These are phyloP conservation scores for Paxillus ammoniavirescens DNA, from an alignment of 768 basidiomycete genomes.

Conservation along the genomic window DNA sequence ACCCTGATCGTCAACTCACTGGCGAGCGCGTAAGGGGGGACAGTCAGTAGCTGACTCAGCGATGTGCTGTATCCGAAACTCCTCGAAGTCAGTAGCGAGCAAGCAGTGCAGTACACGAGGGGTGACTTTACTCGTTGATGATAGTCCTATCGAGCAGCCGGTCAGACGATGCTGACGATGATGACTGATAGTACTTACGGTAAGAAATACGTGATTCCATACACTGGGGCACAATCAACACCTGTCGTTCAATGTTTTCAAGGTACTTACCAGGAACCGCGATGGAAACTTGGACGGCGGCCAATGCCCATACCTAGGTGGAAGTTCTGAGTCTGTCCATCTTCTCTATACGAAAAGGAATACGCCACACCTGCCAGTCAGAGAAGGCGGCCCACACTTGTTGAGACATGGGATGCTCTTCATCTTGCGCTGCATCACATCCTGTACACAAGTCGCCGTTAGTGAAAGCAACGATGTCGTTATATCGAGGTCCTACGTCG, in stretches of 20 bases:
- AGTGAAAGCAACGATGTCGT: neutral
- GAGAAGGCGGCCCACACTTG: slow-evolving; percentile 50
- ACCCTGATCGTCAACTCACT: no score
- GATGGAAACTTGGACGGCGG: slow-evolving; percentile 54
- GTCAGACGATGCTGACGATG: no score
- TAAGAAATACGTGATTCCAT: slow-evolving; percentile 50
- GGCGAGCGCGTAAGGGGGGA: no score
- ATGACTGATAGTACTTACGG: no score
- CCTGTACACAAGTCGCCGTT: slow-evolving; percentile 45
- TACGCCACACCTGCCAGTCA: slow-evolving; percentile 57
- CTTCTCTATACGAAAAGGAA: no score
- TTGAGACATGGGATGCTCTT: slow-evolving; percentile 52
- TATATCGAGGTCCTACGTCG: slow-evolving; percentile 41
- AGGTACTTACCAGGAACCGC: slow-evolving; percentile 50
- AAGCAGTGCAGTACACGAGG: no score
- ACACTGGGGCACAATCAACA: slow-evolving; percentile 37
- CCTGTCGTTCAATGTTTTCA: neutral
- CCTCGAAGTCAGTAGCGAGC: no score
- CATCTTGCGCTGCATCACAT: slow-evolving; percentile 55
- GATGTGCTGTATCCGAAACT: no score
- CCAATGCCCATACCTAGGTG: slow-evolving; percentile 1
- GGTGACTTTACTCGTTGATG: no score
- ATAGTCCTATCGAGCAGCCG: no score
- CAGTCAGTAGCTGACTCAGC: no score
- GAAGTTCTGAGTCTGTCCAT: neutral